These are phyloP conservation scores for Beauveria medogensis DNA, from an alignment of 2,329 filamentous ascomycete species.

Conservation along the genomic window DNA sequence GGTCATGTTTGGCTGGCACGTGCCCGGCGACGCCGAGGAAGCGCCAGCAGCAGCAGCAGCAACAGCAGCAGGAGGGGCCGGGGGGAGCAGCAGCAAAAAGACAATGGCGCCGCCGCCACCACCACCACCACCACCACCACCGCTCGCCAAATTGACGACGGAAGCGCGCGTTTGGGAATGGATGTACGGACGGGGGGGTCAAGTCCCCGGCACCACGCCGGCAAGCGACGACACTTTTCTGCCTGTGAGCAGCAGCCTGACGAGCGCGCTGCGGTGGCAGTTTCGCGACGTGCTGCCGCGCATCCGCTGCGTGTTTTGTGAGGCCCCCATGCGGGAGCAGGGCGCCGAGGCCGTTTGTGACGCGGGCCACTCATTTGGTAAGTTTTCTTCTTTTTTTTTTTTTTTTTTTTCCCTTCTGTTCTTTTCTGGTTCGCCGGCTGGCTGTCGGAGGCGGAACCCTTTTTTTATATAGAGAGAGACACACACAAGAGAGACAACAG, in stretches of 20 bases:
- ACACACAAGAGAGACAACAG: too few relatives aligned
- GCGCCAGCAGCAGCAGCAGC: neutral
- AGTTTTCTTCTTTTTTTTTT: conserved; percentile 10
- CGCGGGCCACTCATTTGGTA: conserved; percentile 34
- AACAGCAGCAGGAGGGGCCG: too few relatives aligned
- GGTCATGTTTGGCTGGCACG: conserved; percentile 29
- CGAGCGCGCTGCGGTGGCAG: conserved; percentile 24
- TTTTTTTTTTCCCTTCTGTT: neutral
- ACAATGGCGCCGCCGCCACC: neutral
- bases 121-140: neutral
- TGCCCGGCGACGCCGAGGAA: conserved; percentile 10
- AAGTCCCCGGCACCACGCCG: conserved; percentile 29
- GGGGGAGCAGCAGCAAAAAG: neutral
- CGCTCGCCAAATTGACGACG: conserved; percentile 33
- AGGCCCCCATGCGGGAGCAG: conserved; percentile 23
- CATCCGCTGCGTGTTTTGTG: conserved; percentile 42
- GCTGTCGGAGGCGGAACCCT: too few relatives aligned
- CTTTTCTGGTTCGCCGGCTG: too few relatives aligned
- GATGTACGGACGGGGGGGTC: conserved; percentile 47
- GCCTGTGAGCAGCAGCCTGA: neutral
- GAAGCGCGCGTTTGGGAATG: conserved; percentile 50
- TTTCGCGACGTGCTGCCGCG: conserved; percentile 28
- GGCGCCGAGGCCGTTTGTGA: conserved; percentile 30
- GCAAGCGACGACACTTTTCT: neutral
- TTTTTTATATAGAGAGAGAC: too few relatives aligned